phyloP scores from a whole-genome alignment of 305 asterid species.

The Fraxinus albicans region DNA sequence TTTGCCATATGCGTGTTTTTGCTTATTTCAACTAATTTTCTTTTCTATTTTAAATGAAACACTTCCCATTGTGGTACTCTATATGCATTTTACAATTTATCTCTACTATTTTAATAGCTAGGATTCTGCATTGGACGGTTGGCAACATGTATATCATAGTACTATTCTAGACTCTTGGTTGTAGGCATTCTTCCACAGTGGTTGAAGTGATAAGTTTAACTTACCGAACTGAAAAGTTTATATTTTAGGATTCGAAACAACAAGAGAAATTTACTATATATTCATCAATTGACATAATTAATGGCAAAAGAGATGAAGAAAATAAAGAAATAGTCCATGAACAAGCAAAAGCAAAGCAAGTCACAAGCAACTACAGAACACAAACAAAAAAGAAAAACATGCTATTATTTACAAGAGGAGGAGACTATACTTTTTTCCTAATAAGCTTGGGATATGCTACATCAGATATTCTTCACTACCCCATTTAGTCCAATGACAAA shows the following conservation, averaged over 20 bases:
- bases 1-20: neutral
- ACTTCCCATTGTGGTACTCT: neutral
- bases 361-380: neutral
- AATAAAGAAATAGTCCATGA: neutral
- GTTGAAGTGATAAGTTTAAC: neutral
- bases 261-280: neutral
- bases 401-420: neutral
- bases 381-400: neutral
- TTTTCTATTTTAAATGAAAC: neutral
- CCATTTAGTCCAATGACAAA: neutral
- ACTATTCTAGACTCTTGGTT: neutral
- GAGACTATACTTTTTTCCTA: neutral
- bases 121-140: neutral
- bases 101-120: neutral
- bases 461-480: neutral
- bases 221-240: neutral
- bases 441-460: neutral
- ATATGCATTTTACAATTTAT: neutral
- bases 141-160: neutral
- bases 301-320: neutral
- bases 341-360: neutral
- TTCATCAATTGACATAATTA: neutral
- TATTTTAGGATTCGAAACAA: neutral
- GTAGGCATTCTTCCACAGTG: neutral
- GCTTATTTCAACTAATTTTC: neutral